Conservation (phyloP, 768 basidiomycete species). For the Suillus decipiens region DNA sequence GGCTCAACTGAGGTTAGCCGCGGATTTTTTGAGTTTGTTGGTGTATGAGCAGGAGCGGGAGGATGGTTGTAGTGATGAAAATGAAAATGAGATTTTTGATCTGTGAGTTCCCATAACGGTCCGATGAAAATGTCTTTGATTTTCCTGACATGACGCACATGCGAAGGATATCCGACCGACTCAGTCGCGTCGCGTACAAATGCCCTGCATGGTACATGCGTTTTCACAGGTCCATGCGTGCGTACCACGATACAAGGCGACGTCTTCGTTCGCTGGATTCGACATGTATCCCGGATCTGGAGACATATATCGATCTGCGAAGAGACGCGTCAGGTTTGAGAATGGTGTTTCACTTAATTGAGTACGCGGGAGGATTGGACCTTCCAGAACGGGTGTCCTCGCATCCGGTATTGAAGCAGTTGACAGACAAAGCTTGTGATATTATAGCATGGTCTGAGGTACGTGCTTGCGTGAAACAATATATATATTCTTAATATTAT, state of each 20-base stretch:
- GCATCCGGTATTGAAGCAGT: slow-evolving; percentile 28
- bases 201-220: slow-evolving; percentile 43
- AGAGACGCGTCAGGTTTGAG: slow-evolving; percentile 50
- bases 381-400: slow-evolving; percentile 34
- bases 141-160: slow-evolving; percentile 5
- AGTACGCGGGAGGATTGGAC: slow-evolving; percentile 49
- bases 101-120: slow-evolving; percentile 22
- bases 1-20: slow-evolving; percentile 53
- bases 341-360: slow-evolving; percentile 53
- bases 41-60: slow-evolving; percentile 28
- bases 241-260: slow-evolving; percentile 35
- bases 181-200: slow-evolving; percentile 36
- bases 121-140: slow-evolving; percentile 13
- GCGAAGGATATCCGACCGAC: slow-evolving; percentile 40
- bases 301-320: slow-evolving; percentile 47
- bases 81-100: slow-evolving; percentile 17
- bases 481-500: not conserved
- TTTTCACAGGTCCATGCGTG: slow-evolving; percentile 39
- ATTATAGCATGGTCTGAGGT: slow-evolving; percentile 59
- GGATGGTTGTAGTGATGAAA: slow-evolving; percentile 12
- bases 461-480: slow-evolving; percentile 14
- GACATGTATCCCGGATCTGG: slow-evolving; percentile 40
- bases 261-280: slow-evolving; percentile 22
- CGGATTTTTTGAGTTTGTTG: slow-evolving; percentile 50
- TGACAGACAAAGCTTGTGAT: slow-evolving; percentile 47